These are phyloP conservation scores for Cladophialophora immunda DNA, from an alignment of 2,329 filamentous ascomycete species.

Conservation along the genomic window DNA sequence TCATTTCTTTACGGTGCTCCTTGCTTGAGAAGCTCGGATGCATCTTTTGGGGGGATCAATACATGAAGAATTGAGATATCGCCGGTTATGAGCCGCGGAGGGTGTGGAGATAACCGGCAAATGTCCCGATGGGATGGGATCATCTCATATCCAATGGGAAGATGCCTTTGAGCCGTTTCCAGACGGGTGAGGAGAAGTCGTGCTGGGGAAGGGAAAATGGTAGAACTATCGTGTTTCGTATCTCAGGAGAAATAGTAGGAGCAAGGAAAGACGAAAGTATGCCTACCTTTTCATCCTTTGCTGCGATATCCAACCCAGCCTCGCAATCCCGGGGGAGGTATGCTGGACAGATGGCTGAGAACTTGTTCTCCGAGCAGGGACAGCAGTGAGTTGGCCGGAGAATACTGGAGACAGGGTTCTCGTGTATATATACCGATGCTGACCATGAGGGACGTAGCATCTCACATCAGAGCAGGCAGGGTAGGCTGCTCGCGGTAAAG, in stretches of 20 bases:
- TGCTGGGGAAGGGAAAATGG: not conserved
- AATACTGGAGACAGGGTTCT: not conserved
- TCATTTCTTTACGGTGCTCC: not conserved
- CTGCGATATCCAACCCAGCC: not conserved
- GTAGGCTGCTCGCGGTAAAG: not conserved
- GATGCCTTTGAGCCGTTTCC: not conserved
- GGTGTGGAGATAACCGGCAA: conserved; percentile 9
- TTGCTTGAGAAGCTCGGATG: not conserved
- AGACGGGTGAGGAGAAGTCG: not conserved
- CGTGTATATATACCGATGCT: not conserved
- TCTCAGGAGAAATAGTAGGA: not conserved
- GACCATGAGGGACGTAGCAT: not conserved
- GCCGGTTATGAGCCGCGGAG: not conserved
- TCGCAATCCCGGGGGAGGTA: not conserved
- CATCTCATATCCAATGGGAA: no score
- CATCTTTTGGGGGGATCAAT: not conserved
- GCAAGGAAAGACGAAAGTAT: not conserved
- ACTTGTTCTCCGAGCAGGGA: not conserved
- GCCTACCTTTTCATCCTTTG: conserved; percentile 1
- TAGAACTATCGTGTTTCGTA: not conserved
- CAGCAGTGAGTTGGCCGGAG: not conserved
- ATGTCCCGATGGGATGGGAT: conserved; percentile 2
- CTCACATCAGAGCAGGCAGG: not conserved
- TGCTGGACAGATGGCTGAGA: not conserved
- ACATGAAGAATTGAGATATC: conserved; percentile 1